Conservation (phyloP, 176 grass and related monocot species). For the Dactylis glomerata region DNA sequence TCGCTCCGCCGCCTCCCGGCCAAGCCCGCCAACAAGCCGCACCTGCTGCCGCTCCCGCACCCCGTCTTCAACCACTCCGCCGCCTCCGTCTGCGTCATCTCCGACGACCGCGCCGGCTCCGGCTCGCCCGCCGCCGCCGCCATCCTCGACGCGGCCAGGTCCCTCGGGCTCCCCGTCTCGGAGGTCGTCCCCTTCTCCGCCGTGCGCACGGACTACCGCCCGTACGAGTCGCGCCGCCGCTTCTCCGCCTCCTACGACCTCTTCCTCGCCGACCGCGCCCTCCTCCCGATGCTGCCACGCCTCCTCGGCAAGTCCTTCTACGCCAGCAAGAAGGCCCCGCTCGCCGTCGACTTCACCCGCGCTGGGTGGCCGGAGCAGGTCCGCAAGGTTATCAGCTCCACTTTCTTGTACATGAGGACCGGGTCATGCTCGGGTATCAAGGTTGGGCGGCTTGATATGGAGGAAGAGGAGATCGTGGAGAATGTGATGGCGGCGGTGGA, state of each 20-base stretch:
- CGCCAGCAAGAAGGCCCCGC: conserved; percentile 60
- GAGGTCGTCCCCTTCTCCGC: conserved; percentile 56
- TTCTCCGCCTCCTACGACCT: conserved; percentile 68
- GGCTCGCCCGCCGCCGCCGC: conserved; percentile 19
- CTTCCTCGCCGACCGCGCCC: conserved; percentile 71
- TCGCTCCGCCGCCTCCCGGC: conserved; percentile 48
- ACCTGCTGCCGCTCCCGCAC: conserved; percentile 50
- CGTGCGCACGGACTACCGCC: conserved; percentile 62
- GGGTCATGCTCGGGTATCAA: conserved; percentile 64
- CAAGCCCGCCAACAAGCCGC: conserved; percentile 31
- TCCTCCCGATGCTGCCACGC: conserved; percentile 68
- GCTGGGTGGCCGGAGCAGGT: conserved; percentile 64
- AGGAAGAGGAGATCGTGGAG: conserved; percentile 42
- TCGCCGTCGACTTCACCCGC: conserved; percentile 53
- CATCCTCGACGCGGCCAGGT: conserved; percentile 50
- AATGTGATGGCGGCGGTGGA: conserved; percentile 52
- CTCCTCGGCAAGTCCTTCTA: conserved; percentile 78
- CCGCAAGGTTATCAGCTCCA: conserved; percentile 48
- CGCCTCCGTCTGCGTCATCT: conserved; percentile 57
- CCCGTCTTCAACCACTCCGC: conserved; percentile 18
- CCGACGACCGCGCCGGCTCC: conserved; percentile 55
- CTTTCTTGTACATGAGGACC: conserved; percentile 46
- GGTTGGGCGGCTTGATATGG: conserved; percentile 73
- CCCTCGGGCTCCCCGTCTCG: conserved; percentile 44
- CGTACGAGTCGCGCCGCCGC: conserved; percentile 70